Evolutionary conservation across 2,329 filamentous ascomycete species (phyloP), one percentile per base, ranked within the genome.

Genomic region (Phialemonium atrogriseum): DNA sequence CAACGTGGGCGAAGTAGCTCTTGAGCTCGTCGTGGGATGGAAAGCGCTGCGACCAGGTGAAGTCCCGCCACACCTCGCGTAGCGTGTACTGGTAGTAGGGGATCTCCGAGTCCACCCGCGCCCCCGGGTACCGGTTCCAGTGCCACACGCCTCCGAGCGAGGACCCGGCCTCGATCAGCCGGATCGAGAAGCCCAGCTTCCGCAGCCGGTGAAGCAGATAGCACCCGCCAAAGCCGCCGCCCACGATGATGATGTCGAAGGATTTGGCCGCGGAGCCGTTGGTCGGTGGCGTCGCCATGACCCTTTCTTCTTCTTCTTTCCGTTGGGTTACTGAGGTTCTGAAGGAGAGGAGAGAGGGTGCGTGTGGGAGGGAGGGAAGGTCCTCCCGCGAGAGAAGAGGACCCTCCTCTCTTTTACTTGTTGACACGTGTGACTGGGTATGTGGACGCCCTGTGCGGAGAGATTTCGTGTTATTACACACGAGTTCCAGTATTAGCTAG

Each of bases 1-100:
- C 65, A 4, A 69, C 54, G 35, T 67, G 61, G 11, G 52, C 45
- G 27, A 72, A 68, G 43, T 73, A 72, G 3, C 31, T 39, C 10
- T 54, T 52, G 2, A 70, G 39, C 35, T 71, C 61, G 5, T 49
- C 41, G 32, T 54, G 49, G 14, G 34, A 45, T 2, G 63, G 59
- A 32, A 58, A 66, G 19, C 51, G 44, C 38, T 59, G 47, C 8
- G 49, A 48, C 56, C 64, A 73, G 12, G 50, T 55, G 56, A 60
- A 73, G 26, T 57, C 54, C 15, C 58, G 51, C 46, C 53, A 66
- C 4, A 64, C 50, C 19, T 63, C 58, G 0, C 47, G 49, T 7
- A 53, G 23, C 3, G 44, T 50, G 33, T 60, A 49, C 30, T 60
- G 50, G 50, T 60, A 62, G 9, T 51, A 48, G 5, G 51, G 48